Evolutionary conservation across 1,284 basidiomycete species (phyloP).

Genomic region (Rhodotorula sp.): DNA sequence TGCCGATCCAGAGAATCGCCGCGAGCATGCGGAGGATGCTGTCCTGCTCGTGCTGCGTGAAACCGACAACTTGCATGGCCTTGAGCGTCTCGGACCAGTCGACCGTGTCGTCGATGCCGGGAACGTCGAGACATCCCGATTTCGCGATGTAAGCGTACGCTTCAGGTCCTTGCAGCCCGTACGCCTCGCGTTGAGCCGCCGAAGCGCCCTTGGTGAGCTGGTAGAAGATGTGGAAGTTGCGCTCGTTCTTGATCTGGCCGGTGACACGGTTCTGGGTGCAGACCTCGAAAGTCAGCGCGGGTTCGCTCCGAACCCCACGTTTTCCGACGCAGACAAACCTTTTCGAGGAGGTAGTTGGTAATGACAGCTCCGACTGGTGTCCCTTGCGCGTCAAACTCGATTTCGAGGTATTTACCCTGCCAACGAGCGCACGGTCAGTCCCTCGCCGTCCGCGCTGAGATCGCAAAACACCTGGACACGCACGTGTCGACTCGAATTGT

Average conservation of each 20-base stretch:
- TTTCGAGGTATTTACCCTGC: conserved; percentile 97
- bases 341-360: conserved; percentile 97
- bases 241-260: conserved; percentile 92
- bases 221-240: conserved; percentile 99
- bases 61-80: conserved; percentile 91
- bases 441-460: too few species aligned
- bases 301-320: background rate
- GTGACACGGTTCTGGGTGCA: conserved; percentile 79
- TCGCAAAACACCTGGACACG: conserved; percentile 47
- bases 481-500: conserved; percentile 97
- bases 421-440: background rate
- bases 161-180: conserved; percentile 95
- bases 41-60: conserved; percentile 77
- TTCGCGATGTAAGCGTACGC: conserved; percentile 90
- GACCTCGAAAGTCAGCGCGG: background rate
- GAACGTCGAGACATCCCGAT: conserved; percentile 88
- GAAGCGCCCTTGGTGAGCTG: conserved; percentile 97
- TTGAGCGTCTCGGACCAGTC: conserved; percentile 89
- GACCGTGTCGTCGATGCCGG: conserved; percentile 81
- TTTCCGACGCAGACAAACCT: conserved; percentile 51
- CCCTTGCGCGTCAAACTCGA: conserved; percentile 93
- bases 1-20: conserved; percentile 92
- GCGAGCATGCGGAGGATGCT: conserved; percentile 94
- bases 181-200: conserved; percentile 82
- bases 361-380: conserved; percentile 97